Evolutionary conservation across 495 filamentous ascomycete genomes (phyloP).

Genomic region (Apodospora peruviana): DNA sequence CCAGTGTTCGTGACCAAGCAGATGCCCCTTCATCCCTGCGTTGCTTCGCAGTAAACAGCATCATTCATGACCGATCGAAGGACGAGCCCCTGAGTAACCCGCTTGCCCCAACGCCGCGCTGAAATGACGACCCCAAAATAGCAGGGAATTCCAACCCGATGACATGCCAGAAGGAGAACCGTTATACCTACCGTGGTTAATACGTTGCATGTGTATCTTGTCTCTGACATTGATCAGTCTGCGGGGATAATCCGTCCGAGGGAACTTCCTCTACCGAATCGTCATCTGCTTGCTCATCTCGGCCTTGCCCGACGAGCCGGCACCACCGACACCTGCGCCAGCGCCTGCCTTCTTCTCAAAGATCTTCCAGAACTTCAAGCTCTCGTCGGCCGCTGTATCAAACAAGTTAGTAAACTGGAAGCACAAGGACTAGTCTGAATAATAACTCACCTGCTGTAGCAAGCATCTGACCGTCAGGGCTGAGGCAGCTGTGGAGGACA

Average conservation of each 20-base stretch:
- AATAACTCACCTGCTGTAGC: slow-evolving; percentile 67
- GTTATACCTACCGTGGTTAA: slow-evolving; percentile 41
- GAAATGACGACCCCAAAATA: slow-evolving; percentile 28
- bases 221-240: slow-evolving; percentile 19
- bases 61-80: slow-evolving; percentile 16
- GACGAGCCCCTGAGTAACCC: background rate
- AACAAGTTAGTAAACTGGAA: slow-evolving; percentile 12
- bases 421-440: background rate
- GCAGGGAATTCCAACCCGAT: slow-evolving; percentile 20
- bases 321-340: slow-evolving; percentile 51
- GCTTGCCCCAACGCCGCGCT: slow-evolving; percentile 40
- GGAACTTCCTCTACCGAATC: slow-evolving; percentile 61
- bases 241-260: background rate
- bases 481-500: slow-evolving; percentile 89
- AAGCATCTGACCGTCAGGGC: slow-evolving; percentile 94
- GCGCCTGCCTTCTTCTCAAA: slow-evolving; percentile 94
- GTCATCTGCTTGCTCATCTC: slow-evolving; percentile 94
- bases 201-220: slow-evolving; percentile 5
- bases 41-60: too few species aligned
- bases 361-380: slow-evolving; percentile 99
- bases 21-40: background rate
- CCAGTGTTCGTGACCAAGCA: background rate
- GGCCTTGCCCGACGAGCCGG: slow-evolving; percentile 47
- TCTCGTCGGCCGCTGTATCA: slow-evolving; percentile 75
- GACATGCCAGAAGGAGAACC: slow-evolving; percentile 30